Base-by-base conservation (phyloP, 805 yeast genomes). In the Metschnikowia hibisci region DNA sequence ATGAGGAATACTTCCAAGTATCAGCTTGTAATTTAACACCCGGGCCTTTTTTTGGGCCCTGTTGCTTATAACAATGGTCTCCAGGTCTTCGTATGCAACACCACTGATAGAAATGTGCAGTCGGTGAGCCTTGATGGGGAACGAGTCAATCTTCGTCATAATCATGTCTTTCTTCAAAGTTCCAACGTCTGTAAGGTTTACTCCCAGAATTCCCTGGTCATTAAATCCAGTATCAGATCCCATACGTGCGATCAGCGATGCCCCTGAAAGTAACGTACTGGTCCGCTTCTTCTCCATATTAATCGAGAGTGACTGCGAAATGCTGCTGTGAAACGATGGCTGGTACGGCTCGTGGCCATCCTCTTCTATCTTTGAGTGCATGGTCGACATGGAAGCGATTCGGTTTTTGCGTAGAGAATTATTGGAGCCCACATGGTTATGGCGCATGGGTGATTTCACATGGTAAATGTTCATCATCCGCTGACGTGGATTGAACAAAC, bases 101-200 rank as follows among this genome's bases (percentile, higher is more conserved):
- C 68, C 68, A 38, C 62, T 58, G 1, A 72, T 57, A 35, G 68
- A 67, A 23, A 76, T 47, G 20, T 61, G 55, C 32, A 53, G 45
- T 9, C 58, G 47, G n/a, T 63, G 56, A 4, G 64, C 63, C 14
- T 60, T 57, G 10, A 62, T 31, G 40, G 57, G 65, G 31, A 69
- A 62, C 1, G 76, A 60, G 13, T 79, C 80, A 2, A 85, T 61
- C 54, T 75, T 77, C 0, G 89, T 79, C 46, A 87, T 64, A n/a
- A 83, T 81, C 54, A 83, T 73, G 58, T 87, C 95, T 52, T 84
- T 86, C 31, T 80, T 65, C 16, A 78, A 58, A 4, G 58, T 50
- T 5, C 66, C 57, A 5, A 61, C 48, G 29, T 50, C 53, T 1
- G 40, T 23, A 11, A 47, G 45, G 12, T 42, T 40, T 9, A 38